These are phyloP conservation scores for Amylocystis lapponica DNA, from an alignment of 768 basidiomycete species.

Conservation along the genomic window DNA sequence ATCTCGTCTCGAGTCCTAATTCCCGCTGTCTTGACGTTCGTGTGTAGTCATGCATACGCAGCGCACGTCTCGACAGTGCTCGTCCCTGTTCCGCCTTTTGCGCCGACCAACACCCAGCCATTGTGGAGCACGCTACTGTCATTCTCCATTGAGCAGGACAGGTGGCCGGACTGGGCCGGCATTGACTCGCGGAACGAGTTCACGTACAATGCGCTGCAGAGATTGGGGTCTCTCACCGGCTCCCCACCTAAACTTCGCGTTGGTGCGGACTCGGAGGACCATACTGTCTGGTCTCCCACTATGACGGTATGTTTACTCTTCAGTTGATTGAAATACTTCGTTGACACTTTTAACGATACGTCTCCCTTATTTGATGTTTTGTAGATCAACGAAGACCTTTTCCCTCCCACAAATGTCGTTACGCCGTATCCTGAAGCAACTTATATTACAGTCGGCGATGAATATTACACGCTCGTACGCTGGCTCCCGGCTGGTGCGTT, in stretches of 20 bases:
- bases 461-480: constrained; percentile 46
- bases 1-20: too few species aligned
- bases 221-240: constrained; percentile 47
- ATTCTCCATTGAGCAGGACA: constrained; percentile 66
- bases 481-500: constrained; percentile 44
- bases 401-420: constrained; percentile 41
- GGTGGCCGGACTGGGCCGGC: constrained; percentile 67
- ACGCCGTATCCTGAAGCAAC: constrained; percentile 66
- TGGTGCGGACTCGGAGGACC: constrained; percentile 49
- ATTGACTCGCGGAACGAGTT: constrained; percentile 46
- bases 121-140: constrained; percentile 48
- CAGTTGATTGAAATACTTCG: neutral
- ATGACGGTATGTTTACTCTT: constrained; percentile 18
- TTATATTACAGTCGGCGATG: constrained; percentile 52
- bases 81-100: constrained; percentile 35
- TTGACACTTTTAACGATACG: neutral
- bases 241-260: constrained; percentile 52
- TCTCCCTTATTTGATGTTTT: neutral
- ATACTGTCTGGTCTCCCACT: constrained; percentile 46
- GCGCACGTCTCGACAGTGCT: constrained; percentile 10
- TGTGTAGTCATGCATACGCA: too few species aligned
- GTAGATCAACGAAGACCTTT: constrained; percentile 37
- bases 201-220: constrained; percentile 54
- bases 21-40: too few species aligned
- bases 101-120: constrained; percentile 30